Conservation (phyloP, 768 basidiomycete genomes). For the Stropharia rugosoannulata region DNA sequence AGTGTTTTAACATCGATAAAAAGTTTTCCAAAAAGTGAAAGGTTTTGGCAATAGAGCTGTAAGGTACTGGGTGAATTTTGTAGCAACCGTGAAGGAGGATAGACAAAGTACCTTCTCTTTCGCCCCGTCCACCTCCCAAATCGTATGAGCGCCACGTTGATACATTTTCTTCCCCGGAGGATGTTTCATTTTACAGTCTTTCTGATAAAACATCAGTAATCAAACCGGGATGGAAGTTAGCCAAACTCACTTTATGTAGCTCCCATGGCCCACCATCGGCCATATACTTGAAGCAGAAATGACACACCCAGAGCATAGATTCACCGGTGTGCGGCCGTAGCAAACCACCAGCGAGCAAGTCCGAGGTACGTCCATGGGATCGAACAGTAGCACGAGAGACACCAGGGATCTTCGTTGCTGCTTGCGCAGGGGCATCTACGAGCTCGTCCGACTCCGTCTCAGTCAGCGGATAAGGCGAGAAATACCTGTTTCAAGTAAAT, state of each 20-base stretch:
- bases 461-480: constrained; percentile 84
- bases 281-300: constrained; percentile 98
- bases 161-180: constrained; percentile 93
- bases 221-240: neutral
- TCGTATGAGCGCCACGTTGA: constrained; percentile 81
- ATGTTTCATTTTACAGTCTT: constrained; percentile 60
- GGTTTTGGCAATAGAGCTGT: constrained; percentile 94
- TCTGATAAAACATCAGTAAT: constrained; percentile 38
- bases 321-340: constrained; percentile 47
- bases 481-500: constrained; percentile 61
- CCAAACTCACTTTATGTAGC: constrained; percentile 47
- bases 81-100: neutral
- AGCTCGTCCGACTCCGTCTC: constrained; percentile 65
- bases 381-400: constrained; percentile 50
- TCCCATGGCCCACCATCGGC: constrained; percentile 69
- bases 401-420: constrained; percentile 42
- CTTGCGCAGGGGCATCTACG: constrained; percentile 20
- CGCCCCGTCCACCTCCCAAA: constrained; percentile 96
- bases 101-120: constrained; percentile 64
- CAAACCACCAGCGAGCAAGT: constrained; percentile 66
- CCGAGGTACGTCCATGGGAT: constrained; percentile 72
- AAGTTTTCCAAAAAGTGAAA: constrained; percentile 95
- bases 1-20: constrained; percentile 98
- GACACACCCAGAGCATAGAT: constrained; percentile 77
- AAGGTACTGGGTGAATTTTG: neutral